These are phyloP conservation scores for Pseudohalonectria lignicola DNA, from an alignment of 2,329 filamentous ascomycete species.

Conservation along the genomic window DNA sequence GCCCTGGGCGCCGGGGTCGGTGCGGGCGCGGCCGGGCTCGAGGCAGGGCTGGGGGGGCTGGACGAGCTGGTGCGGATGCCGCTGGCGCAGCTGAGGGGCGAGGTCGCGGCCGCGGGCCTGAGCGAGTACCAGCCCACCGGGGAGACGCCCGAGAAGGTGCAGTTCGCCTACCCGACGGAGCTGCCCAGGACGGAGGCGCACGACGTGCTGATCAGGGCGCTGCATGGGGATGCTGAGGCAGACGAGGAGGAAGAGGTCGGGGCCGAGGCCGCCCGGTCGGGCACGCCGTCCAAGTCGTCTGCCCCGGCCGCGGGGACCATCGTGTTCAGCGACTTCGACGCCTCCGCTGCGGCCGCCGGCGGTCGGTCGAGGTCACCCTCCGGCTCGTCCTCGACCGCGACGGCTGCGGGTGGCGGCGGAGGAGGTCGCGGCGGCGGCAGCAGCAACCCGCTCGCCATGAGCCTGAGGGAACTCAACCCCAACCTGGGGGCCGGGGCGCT, in stretches of 20 bases:
- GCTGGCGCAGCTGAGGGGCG: conserved; percentile 57
- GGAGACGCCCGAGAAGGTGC: conserved; percentile 68
- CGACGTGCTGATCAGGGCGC: conserved; percentile 28
- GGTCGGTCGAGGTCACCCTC: conserved; percentile 9
- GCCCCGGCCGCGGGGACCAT: conserved; percentile 6
- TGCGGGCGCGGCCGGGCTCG: conserved; percentile 44
- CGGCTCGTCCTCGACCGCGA: conserved; percentile 11
- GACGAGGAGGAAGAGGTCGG: no score
- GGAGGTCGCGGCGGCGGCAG: background rate
- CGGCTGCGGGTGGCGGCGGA: background rate
- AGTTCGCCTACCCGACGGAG: conserved; percentile 69
- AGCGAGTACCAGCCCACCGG: conserved; percentile 80
- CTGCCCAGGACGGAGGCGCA: conserved; percentile 61
- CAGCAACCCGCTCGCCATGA: conserved; percentile 22
- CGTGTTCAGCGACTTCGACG: conserved; percentile 14
- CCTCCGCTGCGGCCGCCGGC: conserved; percentile 1
- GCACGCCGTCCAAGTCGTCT: conserved; percentile 15
- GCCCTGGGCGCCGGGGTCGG: conserved; percentile 59
- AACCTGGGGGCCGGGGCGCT: conserved; percentile 24
- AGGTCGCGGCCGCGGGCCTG: conserved; percentile 53
- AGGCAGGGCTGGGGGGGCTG: conserved; percentile 51
- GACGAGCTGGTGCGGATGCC: conserved; percentile 52
- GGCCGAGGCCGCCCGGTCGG: no score
- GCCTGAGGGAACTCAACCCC: conserved; percentile 45
- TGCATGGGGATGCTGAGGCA: conserved; percentile 23